Evolutionary conservation across 495 filamentous ascomycete species (phyloP).

Genomic region (Trichoderma erinaceum): DNA sequence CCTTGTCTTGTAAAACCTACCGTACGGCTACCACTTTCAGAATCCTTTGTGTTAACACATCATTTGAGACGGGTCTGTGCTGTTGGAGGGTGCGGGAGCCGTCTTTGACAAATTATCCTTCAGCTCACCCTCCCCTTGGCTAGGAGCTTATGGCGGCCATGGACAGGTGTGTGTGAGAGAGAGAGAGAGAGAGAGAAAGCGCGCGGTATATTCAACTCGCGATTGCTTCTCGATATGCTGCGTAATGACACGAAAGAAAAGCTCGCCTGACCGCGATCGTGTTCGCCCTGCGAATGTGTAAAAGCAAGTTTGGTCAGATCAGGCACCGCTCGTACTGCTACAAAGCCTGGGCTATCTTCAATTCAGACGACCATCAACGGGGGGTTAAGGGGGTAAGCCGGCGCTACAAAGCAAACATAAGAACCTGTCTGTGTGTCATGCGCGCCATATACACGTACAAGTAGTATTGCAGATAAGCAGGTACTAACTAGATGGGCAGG

Average conservation of each 20-base stretch:
- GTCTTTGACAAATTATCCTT: background rate
- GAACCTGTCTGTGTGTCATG: background rate
- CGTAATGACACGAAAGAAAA: background rate
- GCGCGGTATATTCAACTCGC: background rate
- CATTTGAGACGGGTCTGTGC: background rate
- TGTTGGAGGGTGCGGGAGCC: background rate
- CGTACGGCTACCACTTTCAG: background rate
- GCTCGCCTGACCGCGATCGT: background rate
- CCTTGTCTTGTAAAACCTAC: background rate
- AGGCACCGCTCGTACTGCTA: background rate
- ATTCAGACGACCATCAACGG: background rate
- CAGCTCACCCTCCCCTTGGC: too few species aligned
- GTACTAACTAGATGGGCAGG: too few species aligned
- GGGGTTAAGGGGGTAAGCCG: background rate
- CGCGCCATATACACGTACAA: background rate
- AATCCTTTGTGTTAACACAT: background rate
- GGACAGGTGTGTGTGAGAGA: background rate
- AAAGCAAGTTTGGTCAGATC: background rate
- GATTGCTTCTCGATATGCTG: background rate
- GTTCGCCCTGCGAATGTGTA: background rate
- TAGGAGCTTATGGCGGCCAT: background rate
- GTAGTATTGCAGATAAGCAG: background rate
- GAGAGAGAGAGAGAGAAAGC: too few species aligned
- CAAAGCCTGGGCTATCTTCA: background rate
- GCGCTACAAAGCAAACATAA: background rate